These are phyloP conservation scores for Cladosporium cucumerinum DNA, from an alignment of 2,329 filamentous ascomycete species.

Conservation along the genomic window DNA sequence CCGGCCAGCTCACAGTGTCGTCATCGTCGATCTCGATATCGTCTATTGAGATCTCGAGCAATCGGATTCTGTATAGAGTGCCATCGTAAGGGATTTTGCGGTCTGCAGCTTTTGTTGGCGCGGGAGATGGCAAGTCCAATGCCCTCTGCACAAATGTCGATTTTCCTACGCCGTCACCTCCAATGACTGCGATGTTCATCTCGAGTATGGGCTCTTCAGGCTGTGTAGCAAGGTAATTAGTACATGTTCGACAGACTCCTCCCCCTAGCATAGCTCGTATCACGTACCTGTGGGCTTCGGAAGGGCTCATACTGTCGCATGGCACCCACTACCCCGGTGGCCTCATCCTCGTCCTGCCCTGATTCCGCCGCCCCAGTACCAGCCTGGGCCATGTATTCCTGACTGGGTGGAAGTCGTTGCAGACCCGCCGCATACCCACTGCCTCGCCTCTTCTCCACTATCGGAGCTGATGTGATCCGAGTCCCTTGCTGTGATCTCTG, in stretches of 20 bases:
- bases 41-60: slow-evolving; percentile 54
- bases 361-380: slow-evolving; percentile 14
- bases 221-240: neutral
- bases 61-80: slow-evolving; percentile 53
- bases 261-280: neutral
- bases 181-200: slow-evolving; percentile 58
- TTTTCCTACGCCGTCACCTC: slow-evolving; percentile 55
- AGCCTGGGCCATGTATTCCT: slow-evolving; percentile 12
- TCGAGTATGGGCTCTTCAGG: slow-evolving; percentile 44
- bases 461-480: slow-evolving; percentile 30
- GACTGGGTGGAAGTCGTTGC: slow-evolving; percentile 8
- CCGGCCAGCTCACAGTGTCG: slow-evolving; percentile 56
- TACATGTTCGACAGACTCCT: neutral
- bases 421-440: slow-evolving; percentile 18
- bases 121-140: slow-evolving; percentile 50
- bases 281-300: slow-evolving; percentile 30
- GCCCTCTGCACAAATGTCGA: slow-evolving; percentile 58
- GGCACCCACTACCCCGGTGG: slow-evolving; percentile 30
- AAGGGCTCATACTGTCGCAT: slow-evolving; percentile 29
- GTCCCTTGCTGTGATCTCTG: slow-evolving; percentile 24
- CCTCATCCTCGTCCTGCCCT: slow-evolving; percentile 32
- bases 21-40: slow-evolving; percentile 51
- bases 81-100: slow-evolving; percentile 58
- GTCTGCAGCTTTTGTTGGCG: slow-evolving; percentile 41
- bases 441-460: slow-evolving; percentile 18